Evolutionary conservation across 2,329 filamentous ascomycete species (phyloP), one percentile per base, ranked within the genome.

Genomic region (Pseudocercospora fijiensis): DNA sequence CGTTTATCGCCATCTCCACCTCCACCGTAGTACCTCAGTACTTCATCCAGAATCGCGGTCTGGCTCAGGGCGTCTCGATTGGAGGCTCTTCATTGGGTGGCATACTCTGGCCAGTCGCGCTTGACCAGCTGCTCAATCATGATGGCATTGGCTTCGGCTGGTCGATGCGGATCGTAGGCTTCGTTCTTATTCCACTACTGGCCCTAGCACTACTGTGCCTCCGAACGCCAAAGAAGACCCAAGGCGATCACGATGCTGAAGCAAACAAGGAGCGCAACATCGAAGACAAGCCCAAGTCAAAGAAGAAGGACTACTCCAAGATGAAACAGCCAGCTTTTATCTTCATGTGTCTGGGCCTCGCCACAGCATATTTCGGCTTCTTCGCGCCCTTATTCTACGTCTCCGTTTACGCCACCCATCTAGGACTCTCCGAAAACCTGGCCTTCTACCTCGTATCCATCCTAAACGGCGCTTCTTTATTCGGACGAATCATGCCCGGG

Each of bases 111-210:
- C 84, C 84, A 13, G 68, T 83, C 20, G 74, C 81, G 80, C 4
- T 81, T 77, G 47, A 80, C 20, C 64, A 80, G 63, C 75, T 87
- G 73, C 73, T 86, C 8, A 81, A 81, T 60, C 71, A 71, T 24
- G 72, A 77, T 0, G 63, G 65, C 72, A 64, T 86, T 5, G 82
- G 84, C 2, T 86, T 85, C 60, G 80, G 76, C 7, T 86, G 84
- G 84, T 76, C 81, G 0, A 78, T 85, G 0, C 76, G 84, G 4
- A 76, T 84, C 33, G 72, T 82, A 7, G 84, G 78, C 0, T 86
- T 86, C 62, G 70, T 84, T 60, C 80, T 83, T 63, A 65, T 84
- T 1, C 78, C 77, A 0, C 62, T 83, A 7, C 52, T 66, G 51
- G 57, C 58, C 11, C 76, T 68, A 9, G 65, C 56, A 4, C 37